A percentile compares a stretch with the other conserved stretches of the same genome.
These are phyloP conservation scores for Diatrype stigma DNA, from an alignment of 2,329 filamentous ascomycete species.

Conservation along the genomic window DNA sequence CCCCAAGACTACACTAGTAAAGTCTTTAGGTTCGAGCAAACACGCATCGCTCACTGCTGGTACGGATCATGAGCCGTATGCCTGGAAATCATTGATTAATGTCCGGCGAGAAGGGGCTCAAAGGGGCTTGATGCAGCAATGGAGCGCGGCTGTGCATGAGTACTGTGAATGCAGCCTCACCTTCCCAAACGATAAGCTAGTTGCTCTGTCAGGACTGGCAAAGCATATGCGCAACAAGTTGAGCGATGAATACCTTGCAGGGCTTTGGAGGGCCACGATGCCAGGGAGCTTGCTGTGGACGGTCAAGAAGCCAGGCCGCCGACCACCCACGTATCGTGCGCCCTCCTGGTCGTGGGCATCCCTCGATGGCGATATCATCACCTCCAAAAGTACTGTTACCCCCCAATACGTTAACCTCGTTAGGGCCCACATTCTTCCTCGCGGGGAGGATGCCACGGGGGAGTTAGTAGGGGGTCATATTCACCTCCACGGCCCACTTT, in stretches of 20 bases:
- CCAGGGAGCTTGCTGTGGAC: conserved; percentile 9
- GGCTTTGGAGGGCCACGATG: conserved; percentile 11
- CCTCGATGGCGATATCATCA: conserved; percentile 9
- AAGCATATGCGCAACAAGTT: conserved; percentile 7
- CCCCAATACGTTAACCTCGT: background rate
- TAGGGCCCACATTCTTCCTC: background rate
- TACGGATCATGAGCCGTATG: background rate
- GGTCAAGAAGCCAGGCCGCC: background rate
- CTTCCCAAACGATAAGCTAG: conserved; percentile 12
- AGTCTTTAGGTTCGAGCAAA: background rate
- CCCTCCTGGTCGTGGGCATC: conserved; percentile 20
- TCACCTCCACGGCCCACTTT: background rate
- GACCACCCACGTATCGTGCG: conserved; percentile 9
- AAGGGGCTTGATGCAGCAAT: background rate
- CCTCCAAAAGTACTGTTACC: background rate
- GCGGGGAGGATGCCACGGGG: background rate
- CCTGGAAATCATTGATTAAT: conserved; percentile 9
- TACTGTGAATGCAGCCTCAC: conserved; percentile 11
- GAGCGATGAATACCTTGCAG: conserved; percentile 10
- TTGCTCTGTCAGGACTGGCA: conserved; percentile 16
- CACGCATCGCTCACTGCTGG: background rate
- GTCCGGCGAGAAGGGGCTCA: background rate
- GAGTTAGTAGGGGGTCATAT: background rate
- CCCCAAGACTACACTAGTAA: conserved; percentile 1
- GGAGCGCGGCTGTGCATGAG: background rate